These are phyloP conservation scores for Amborella trichopoda DNA, from an alignment of 164 flowering plant genomes.

Conservation along the genomic window DNA sequence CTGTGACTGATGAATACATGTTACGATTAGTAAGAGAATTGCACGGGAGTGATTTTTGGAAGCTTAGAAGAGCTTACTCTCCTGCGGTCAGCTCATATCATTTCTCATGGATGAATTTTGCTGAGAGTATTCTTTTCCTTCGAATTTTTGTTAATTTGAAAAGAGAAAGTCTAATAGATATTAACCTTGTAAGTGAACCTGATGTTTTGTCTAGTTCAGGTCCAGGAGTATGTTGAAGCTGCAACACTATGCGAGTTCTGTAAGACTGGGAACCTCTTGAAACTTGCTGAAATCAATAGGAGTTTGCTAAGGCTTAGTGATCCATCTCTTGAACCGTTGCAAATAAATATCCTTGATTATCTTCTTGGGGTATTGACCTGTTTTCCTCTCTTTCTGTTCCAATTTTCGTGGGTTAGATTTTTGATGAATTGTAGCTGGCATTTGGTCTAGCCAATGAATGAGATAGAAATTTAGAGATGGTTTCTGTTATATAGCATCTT, in stretches of 20 bases:
- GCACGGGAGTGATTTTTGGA: slow-evolving; percentile 92
- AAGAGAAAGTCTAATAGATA: too few relatives aligned
- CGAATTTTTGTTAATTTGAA: too few relatives aligned
- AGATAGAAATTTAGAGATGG: too few relatives aligned
- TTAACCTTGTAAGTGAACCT: too few relatives aligned
- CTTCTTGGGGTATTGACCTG: slow-evolving; percentile 93
- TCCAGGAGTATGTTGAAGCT: slow-evolving; percentile 94
- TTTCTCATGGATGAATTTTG: not conserved
- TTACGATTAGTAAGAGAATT: slow-evolving; percentile 64
- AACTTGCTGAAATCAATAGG: slow-evolving; percentile 71
- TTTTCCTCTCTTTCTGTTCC: too few relatives aligned
- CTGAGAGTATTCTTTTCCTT: not conserved
- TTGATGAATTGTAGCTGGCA: too few relatives aligned
- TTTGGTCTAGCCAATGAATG: too few relatives aligned
- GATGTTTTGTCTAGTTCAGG: slow-evolving; percentile 27
- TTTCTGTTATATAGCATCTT: too few relatives aligned
- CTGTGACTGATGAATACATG: slow-evolving; percentile 49
- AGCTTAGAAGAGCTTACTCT: slow-evolving; percentile 91
- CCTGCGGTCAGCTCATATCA: slow-evolving; percentile 53
- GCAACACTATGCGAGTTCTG: slow-evolving; percentile 81
- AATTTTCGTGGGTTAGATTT: too few relatives aligned
- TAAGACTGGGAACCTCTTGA: slow-evolving; percentile 60
- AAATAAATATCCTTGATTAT: slow-evolving; percentile 81
- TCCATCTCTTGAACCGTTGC: slow-evolving; percentile 65
- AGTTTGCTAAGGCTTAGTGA: slow-evolving; percentile 48